Base-by-base conservation (phyloP, 352 stramenopile species). In the Pythium rhizo-oryzae region DNA sequence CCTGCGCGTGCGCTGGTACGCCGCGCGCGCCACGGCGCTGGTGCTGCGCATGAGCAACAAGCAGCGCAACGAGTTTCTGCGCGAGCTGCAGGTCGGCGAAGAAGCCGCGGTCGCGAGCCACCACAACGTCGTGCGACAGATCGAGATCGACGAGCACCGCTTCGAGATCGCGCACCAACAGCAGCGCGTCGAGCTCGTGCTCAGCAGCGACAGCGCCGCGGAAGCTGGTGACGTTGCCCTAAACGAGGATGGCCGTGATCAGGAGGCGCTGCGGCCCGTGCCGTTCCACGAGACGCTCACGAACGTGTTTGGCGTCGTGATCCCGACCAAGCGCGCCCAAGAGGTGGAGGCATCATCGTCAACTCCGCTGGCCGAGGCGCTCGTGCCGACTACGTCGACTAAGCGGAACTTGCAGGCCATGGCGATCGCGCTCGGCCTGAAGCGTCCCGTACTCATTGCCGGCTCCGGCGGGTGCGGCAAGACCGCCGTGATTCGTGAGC, bases 261-360 rank as follows among this genome's bases (percentile, higher is more conserved):
- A n/a, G 2, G 55, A 46, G 46, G 35, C 55, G 47, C 37, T 69
- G 49, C 53, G 51, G 25, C 51, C 70, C 71, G 59, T 85, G 33
- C 75, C 79, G 4, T 89, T 96, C 65, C 87, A 94, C 43, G 73
- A 87, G 11, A 89, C 85, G 30, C 76, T 96, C 13, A 81, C 79
- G 56, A 95, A 92, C 70, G 84, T 96, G 54, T 94, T 89, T 63
- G 89, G 89, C 24, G 87, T 96, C 16, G 66, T 96, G 25, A 73
- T 96, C 13, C 82, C 85, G 24, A 87, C 82, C 2, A 90, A 82
- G 52, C 66, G 66, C 58, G 81, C 74, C 21, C 69, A 81, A 9
- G 52, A 41, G 4, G 43, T 58, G n/a, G 44, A 65, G 15, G 43
- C 59, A 4, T 41, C 39, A 0, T 37, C 43, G 1, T 49, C 54